phyloP scores from a whole-genome alignment of 352 stramenopile species.

The Phytophthora foliorum region DNA sequence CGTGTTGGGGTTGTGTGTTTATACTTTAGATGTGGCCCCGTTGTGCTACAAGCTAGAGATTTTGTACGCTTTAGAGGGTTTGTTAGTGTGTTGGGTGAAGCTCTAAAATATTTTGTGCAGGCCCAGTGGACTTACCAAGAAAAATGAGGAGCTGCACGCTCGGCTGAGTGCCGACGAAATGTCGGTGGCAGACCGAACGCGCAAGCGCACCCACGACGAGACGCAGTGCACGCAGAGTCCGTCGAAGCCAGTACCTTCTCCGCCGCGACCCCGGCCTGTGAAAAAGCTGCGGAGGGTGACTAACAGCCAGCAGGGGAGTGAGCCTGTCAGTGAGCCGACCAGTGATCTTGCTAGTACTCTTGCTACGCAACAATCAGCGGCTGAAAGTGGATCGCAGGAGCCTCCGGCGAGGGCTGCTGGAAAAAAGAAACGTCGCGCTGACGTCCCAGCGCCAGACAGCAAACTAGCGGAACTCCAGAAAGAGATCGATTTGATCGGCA shows the following conservation, averaged over 20 bases:
- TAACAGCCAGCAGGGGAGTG: slow-evolving; percentile 15
- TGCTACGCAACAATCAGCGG: background rate
- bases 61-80: slow-evolving; percentile 46
- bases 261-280: slow-evolving; percentile 21
- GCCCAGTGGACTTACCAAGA: slow-evolving; percentile 33
- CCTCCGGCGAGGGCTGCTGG: slow-evolving; percentile 11
- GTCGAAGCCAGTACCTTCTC: slow-evolving; percentile 13
- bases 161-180: slow-evolving; percentile 35
- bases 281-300: slow-evolving; percentile 27
- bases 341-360: background rate
- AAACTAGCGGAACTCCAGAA: slow-evolving; percentile 16
- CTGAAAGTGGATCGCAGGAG: background rate
- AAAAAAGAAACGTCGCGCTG: slow-evolving; percentile 20
- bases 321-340: slow-evolving; percentile 15
- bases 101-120: slow-evolving; percentile 26
- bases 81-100: background rate
- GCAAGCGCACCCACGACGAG: slow-evolving; percentile 40
- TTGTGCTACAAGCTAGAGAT: slow-evolving; percentile 67
- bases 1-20: slow-evolving; percentile 2
- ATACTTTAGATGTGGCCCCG: slow-evolving; percentile 22
- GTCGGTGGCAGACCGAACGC: slow-evolving; percentile 26
- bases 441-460: slow-evolving; percentile 20
- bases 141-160: slow-evolving; percentile 32
- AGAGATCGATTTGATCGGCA: background rate
- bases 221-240: slow-evolving; percentile 42